A percentile compares a stretch with the other conserved stretches of the same genome.
These are phyloP conservation scores for Neospora caninum DNA, from an alignment of 169 alveolate species.

Conservation along the genomic window DNA sequence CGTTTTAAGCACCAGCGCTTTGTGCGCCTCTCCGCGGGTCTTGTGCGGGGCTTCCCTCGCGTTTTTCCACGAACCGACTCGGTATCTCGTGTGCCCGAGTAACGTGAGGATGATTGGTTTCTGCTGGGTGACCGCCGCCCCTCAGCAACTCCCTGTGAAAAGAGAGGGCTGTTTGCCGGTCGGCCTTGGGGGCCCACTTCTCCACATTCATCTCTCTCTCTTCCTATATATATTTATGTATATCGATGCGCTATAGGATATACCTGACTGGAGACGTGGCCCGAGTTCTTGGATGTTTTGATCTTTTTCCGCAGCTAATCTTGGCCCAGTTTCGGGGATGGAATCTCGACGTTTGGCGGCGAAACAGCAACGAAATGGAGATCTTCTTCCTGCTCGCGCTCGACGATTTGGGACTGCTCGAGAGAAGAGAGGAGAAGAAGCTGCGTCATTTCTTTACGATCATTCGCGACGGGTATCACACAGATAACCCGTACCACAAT, in stretches of 20 bases:
- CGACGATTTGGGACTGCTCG: constrained; percentile 61
- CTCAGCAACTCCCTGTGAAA: too few relatives aligned
- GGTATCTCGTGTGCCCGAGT: too few relatives aligned
- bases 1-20: too few relatives aligned
- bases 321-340: constrained; percentile 62
- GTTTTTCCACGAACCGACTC: too few relatives aligned
- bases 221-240: not conserved
- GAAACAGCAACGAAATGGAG: constrained; percentile 61
- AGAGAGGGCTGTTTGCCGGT: too few relatives aligned
- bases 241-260: not conserved
- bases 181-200: not conserved
- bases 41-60: too few relatives aligned
- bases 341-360: constrained; percentile 65
- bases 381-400: constrained; percentile 58
- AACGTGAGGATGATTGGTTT: too few relatives aligned
- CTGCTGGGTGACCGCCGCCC: too few relatives aligned
- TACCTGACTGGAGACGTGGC: not conserved
- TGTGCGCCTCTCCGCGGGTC: too few relatives aligned
- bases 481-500: constrained; percentile 72
- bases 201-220: not conserved
- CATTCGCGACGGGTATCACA: constrained; percentile 70
- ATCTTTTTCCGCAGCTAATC: constrained; percentile 35
- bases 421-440: constrained; percentile 39
- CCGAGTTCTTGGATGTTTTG: not conserved
- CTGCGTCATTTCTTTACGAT: constrained; percentile 51